Conservation (phyloP, 208 protist species). For the Crithidia mellificae region DNA sequence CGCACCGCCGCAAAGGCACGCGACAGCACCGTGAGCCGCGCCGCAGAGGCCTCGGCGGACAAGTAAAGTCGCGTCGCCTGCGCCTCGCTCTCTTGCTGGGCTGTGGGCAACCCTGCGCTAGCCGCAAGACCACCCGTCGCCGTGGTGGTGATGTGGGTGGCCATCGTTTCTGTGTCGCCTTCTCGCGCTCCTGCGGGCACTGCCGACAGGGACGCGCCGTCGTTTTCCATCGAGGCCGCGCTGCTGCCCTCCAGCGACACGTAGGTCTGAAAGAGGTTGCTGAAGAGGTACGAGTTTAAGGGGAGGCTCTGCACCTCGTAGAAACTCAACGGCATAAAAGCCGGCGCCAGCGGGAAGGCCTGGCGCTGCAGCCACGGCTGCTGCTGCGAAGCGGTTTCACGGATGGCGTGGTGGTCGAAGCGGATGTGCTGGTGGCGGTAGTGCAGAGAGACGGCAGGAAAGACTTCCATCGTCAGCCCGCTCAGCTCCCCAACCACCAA, state of each 20-base stretch:
- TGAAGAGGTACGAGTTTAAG: conserved; percentile 82
- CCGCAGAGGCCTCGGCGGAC: conserved; percentile 48
- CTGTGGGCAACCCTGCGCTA: too few relatives aligned
- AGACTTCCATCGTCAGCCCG: conserved; percentile 87
- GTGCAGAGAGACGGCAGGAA: conserved; percentile 90
- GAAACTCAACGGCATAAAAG: conserved; percentile 55
- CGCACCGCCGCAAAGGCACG: conserved; percentile 75
- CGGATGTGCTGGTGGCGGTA: conserved; percentile 92
- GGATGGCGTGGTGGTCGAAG: conserved; percentile 85
- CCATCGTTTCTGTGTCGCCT: neutral
- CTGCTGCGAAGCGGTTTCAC: conserved; percentile 56
- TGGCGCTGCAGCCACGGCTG: conserved; percentile 73
- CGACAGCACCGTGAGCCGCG: conserved; percentile 65
- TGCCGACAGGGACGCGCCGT: neutral
- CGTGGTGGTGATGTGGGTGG: neutral
- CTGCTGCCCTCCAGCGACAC: conserved; percentile 18
- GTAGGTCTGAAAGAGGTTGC: conserved; percentile 50
- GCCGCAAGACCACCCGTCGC: too few relatives aligned
- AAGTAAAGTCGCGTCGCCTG: conserved; percentile 46
- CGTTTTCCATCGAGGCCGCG: conserved; percentile 14
- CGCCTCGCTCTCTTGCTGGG: conserved; percentile 7
- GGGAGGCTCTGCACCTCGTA: conserved; percentile 53
- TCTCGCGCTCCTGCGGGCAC: neutral
- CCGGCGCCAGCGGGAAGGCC: conserved; percentile 57
- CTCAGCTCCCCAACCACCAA: conserved; percentile 85